Percentiles rank a stretch among this genome's conserved stretches.
Evolutionary conservation across 2,329 filamentous ascomycete species (phyloP).

Genomic region (Penicillium fuscoglaucum): DNA sequence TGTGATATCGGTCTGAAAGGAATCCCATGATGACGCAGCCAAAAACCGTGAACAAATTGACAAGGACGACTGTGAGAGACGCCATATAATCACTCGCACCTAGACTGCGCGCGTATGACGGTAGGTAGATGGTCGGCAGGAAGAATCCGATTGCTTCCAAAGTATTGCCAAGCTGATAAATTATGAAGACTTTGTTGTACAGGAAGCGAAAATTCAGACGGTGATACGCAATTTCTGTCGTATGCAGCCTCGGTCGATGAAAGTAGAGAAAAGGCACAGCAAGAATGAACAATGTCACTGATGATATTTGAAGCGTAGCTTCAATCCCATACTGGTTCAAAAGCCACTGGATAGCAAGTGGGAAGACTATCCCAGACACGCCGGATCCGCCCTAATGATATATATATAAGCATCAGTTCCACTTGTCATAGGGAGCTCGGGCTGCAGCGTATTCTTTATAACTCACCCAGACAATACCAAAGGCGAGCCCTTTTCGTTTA

Average conservation of each 20-base stretch:
- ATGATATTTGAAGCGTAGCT: slow-evolving; percentile 29
- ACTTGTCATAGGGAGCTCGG: background rate
- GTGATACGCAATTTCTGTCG: slow-evolving; percentile 18
- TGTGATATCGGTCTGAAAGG: slow-evolving; percentile 24
- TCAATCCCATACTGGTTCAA: slow-evolving; percentile 30
- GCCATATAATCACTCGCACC: slow-evolving; percentile 23
- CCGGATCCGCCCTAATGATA: slow-evolving; percentile 32
- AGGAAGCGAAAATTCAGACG: slow-evolving; percentile 37
- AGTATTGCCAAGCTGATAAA: slow-evolving; percentile 43
- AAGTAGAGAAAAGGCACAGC: slow-evolving; percentile 39
- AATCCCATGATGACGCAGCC: slow-evolving; percentile 40
- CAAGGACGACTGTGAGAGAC: slow-evolving; percentile 28
- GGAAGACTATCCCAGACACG: slow-evolving; percentile 34
- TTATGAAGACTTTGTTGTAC: slow-evolving; percentile 23
- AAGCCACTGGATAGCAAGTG: slow-evolving; percentile 34
- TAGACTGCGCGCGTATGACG: slow-evolving; percentile 30
- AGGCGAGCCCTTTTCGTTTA: slow-evolving; percentile 50
- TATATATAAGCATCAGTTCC: slow-evolving; percentile 2
- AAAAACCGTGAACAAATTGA: slow-evolving; percentile 36
- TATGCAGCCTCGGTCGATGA: slow-evolving; percentile 32
- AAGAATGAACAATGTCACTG: slow-evolving; percentile 39
- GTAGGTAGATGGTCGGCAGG: slow-evolving; percentile 38
- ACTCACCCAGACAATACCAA: slow-evolving; percentile 50
- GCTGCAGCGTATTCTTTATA: background rate
- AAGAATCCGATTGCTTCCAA: slow-evolving; percentile 39